Percentiles rank a stretch among this genome's conserved stretches.
Evolutionary conservation across 2,329 filamentous ascomycete genomes (phyloP).

Genomic region (Ilyonectria sp.): DNA sequence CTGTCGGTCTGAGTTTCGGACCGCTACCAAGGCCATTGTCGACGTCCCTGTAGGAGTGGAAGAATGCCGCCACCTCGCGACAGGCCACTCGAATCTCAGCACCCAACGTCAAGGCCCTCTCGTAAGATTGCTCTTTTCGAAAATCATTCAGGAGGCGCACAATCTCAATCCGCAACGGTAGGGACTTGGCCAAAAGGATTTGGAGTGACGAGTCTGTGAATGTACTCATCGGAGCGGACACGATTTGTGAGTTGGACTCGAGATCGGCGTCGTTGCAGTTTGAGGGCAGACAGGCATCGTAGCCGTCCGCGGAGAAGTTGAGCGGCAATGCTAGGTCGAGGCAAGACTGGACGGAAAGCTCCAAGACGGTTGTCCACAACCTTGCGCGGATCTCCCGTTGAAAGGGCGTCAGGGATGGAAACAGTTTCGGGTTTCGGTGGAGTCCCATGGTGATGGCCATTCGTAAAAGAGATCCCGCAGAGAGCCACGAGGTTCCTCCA

Average conservation of each 20-base stretch:
- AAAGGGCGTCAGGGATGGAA: slow-evolving; percentile 37
- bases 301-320: slow-evolving; percentile 36
- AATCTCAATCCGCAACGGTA: slow-evolving; percentile 40
- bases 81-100: slow-evolving; percentile 41
- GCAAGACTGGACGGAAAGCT: slow-evolving; percentile 42
- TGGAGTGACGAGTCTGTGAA: slow-evolving; percentile 46
- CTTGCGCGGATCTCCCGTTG: slow-evolving; percentile 42
- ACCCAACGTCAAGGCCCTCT: slow-evolving; percentile 38
- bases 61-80: slow-evolving; percentile 44
- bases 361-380: slow-evolving; percentile 45
- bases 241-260: slow-evolving; percentile 24
- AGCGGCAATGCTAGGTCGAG: slow-evolving; percentile 44
- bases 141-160: slow-evolving; percentile 45
- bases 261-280: slow-evolving; percentile 45
- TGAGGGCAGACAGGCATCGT: slow-evolving; percentile 38
- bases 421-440: slow-evolving; percentile 43
- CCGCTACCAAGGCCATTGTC: background rate
- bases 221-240: slow-evolving; percentile 16
- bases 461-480: slow-evolving; percentile 42
- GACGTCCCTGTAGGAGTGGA: slow-evolving; percentile 27
- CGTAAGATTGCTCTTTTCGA: slow-evolving; percentile 38
- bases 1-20: slow-evolving; percentile 32
- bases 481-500: slow-evolving; percentile 47
- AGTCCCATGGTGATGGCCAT: slow-evolving; percentile 48
- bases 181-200: slow-evolving; percentile 39